These are phyloP conservation scores for Penicillium samsonianum DNA, from an alignment of 495 filamentous ascomycete species.

Conservation along the genomic window DNA sequence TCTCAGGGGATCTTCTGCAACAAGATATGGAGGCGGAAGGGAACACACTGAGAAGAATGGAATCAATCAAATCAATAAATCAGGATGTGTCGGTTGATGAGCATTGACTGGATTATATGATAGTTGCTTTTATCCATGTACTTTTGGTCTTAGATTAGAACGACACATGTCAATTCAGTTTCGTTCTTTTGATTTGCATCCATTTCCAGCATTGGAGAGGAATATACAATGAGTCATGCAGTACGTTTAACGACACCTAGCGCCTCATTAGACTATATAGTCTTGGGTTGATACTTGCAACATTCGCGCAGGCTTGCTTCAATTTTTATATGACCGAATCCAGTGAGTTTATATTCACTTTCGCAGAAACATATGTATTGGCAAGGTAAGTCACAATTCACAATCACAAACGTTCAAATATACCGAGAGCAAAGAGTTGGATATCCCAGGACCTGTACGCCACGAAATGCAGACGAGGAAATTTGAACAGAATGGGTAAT, in stretches of 20 bases:
- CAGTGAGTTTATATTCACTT: neutral
- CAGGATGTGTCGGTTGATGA: neutral
- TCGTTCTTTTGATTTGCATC: neutral
- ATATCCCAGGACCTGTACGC: slow-evolving; percentile 3
- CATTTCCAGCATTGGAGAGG: neutral
- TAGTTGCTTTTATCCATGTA: neutral
- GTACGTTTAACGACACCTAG: neutral
- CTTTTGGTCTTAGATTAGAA: neutral
- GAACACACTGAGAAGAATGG: neutral
- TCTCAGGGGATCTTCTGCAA: neutral
- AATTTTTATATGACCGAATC: neutral
- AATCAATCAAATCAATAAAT: no score
- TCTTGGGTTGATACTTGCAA: no score
- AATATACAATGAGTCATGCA: neutral
- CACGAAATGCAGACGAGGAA: slow-evolving; percentile 1
- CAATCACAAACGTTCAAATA: neutral
- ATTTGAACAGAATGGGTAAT: neutral
- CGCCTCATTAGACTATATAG: no score
- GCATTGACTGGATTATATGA: neutral
- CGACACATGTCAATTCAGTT: neutral
- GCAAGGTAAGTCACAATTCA: neutral
- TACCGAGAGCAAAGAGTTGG: neutral
- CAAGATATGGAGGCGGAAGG: neutral
- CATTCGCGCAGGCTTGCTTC: neutral
- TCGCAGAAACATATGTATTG: neutral